Evolutionary conservation across 495 filamentous ascomycete genomes (phyloP).

Genomic region (Neurospora sp.): DNA sequence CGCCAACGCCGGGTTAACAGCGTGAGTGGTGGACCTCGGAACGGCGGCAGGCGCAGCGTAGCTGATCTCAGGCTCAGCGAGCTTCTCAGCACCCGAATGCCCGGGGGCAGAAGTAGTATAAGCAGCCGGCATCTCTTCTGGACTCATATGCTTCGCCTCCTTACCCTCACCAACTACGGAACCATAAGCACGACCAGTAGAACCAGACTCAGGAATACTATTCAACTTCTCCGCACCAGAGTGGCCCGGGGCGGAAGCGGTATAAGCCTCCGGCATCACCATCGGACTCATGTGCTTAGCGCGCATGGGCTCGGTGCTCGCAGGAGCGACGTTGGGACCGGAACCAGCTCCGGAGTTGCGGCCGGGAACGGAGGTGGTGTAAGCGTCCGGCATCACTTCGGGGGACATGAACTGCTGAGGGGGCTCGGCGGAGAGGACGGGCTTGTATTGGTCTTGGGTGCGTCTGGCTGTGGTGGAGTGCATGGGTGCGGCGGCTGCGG

Average conservation of each 20-base stretch:
- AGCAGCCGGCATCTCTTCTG: neutral
- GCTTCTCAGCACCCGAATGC: neutral
- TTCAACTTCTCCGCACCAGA: neutral
- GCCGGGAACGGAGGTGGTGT: slow-evolving; percentile 1
- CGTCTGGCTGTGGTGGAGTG: neutral
- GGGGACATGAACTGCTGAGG: slow-evolving; percentile 9
- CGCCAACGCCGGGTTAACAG: slow-evolving; percentile 9
- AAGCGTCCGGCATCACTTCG: slow-evolving; percentile 12
- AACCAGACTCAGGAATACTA: neutral
- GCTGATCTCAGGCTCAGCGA: neutral
- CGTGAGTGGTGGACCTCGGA: neutral
- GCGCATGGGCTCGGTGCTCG: neutral
- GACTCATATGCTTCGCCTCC: neutral
- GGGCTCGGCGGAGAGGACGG: neutral
- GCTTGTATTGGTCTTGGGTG: neutral
- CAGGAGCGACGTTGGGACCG: neutral
- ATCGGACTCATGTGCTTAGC: slow-evolving; percentile 1
- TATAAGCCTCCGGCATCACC: neutral
- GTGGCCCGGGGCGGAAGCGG: neutral
- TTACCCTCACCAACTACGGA: no score
- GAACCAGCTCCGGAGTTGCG: neutral
- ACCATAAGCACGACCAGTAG: no score
- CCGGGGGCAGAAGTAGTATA: neutral
- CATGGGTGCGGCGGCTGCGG: neutral
- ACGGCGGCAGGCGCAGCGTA: neutral